These are phyloP conservation scores for Gardenia jasminoides DNA, from an alignment of 257 asterid genomes.

Conservation along the genomic window DNA sequence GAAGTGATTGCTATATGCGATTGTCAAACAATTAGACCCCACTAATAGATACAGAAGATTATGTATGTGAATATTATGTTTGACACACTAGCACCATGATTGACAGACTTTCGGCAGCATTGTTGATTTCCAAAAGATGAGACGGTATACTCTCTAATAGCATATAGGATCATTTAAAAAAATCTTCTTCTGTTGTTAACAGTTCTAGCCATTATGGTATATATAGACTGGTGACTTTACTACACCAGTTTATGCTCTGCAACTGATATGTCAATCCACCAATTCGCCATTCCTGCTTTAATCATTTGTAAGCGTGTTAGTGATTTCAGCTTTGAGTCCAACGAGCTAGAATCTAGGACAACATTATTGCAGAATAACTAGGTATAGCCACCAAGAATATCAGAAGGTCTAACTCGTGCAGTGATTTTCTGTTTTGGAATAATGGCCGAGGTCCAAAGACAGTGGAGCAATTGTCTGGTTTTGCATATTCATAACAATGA, in stretches of 20 bases:
- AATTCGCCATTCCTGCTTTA: neutral
- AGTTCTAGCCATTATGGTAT: neutral
- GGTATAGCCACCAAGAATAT: neutral
- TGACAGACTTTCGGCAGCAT: neutral
- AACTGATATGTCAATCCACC: neutral
- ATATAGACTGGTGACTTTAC: neutral
- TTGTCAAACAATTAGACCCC: conserved; percentile 1
- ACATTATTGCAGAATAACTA: neutral
- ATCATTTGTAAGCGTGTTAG: neutral
- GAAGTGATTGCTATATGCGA: conserved; percentile 4
- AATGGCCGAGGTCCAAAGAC: neutral
- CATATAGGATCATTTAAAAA: neutral
- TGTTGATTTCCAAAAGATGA: neutral
- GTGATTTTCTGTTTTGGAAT: neutral
- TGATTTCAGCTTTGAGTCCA: neutral
- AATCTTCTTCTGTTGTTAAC: conserved; percentile 3
- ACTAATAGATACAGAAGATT: conserved; percentile 3
- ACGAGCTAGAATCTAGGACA: neutral
- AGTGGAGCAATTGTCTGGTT: conserved; percentile 1
- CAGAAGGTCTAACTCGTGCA: neutral
- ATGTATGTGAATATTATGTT: neutral
- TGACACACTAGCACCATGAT: neutral
- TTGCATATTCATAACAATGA: neutral
- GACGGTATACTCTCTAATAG: neutral
- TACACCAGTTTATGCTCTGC: neutral